Base-by-base conservation (phyloP, 1,284 basidiomycete species). In the Apiotrichum brassicae region DNA sequence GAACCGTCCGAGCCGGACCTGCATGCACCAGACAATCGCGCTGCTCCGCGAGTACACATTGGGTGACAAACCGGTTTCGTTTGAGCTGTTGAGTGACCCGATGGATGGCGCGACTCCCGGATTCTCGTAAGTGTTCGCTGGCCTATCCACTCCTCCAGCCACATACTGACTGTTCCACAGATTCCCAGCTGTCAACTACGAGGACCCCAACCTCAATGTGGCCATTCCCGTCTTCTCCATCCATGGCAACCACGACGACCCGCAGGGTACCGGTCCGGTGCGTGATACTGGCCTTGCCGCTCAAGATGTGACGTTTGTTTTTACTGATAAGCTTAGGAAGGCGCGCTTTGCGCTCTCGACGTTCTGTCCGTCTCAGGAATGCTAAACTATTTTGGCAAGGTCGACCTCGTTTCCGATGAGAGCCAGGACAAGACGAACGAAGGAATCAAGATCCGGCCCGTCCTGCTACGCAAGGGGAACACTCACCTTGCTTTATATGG, bases 181-280 rank as follows among this genome's bases (percentile, higher is more conserved):
- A 23, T 98, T 97, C 65, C 94, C 95, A 3, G 87, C 90, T 1
- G 77, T 98, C 59, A 99, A 99, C 69, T 98, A 98, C 65, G 92
- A 98, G 74, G 95, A 99, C 65, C 82, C 85, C 0, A 97, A 98
- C 68, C 78, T 97, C 51, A 99, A 98, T 65, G 81, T 98, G 46
- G 84, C 82, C 19, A 89, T 95, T 24, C 95, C 95, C 3, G 86
- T 97, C 20, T 99, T 99, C 74, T 97, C 93, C 0, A 98, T 99
- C 39, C 94, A 99, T 64, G 95, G 94, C 36, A 99, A 99, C 66
- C 95, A 99, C 71, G 95, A 99, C 66, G 94, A 99, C 62, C 94
- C 95, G 26, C 95, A 98, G 73, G 95, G 94, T 20, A 85, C 91
- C 12, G 92, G 92, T 13, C 80, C 87, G 11, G 90, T 90, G 62